Percentiles rank a stretch among this genome's conserved stretches.
Conservation (phyloP, 2,329 filamentous ascomycete genomes). For the Stachybotrys chartarum region DNA sequence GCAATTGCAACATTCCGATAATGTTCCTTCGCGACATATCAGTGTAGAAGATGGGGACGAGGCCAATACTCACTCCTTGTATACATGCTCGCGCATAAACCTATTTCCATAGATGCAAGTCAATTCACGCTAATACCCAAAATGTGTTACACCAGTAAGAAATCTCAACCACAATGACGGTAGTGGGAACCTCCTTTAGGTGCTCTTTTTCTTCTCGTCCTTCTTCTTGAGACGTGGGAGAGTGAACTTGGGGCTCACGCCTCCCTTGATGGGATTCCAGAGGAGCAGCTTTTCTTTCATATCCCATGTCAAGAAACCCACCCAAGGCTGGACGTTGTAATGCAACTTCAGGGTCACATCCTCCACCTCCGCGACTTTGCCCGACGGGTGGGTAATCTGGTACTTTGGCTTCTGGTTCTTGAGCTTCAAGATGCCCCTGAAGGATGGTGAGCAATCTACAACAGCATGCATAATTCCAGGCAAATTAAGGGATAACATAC, state of each 20-base stretch:
- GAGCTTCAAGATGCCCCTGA: constrained; percentile 65
- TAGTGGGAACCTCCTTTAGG: not conserved
- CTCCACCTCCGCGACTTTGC: constrained; percentile 64
- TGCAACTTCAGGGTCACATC: constrained; percentile 76
- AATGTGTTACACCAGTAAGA: not conserved
- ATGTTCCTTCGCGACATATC: no score
- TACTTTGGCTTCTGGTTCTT: constrained; percentile 91
- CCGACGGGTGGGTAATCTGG: constrained; percentile 85
- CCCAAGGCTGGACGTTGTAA: constrained; percentile 98
- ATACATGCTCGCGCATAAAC: no score
- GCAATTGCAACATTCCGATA: not conserved
- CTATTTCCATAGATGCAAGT: no score
- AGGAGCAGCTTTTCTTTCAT: constrained; percentile 45
- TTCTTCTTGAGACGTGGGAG: constrained; percentile 58
- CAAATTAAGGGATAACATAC: constrained; percentile 26
- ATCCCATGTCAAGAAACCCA: constrained; percentile 82
- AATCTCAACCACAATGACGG: no score
- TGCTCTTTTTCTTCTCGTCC: constrained; percentile 14
- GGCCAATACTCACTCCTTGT: no score
- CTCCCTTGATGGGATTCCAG: constrained; percentile 61
- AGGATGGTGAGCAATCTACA: not conserved
- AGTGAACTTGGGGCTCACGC: constrained; percentile 55
- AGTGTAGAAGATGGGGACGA: no score
- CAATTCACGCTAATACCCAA: not conserved
- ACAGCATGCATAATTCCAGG: no score